Evolutionary conservation across 2,329 filamentous ascomycete genomes (phyloP), one percentile per base, ranked within the genome.

Genomic region (Fonsecaea nubica): DNA sequence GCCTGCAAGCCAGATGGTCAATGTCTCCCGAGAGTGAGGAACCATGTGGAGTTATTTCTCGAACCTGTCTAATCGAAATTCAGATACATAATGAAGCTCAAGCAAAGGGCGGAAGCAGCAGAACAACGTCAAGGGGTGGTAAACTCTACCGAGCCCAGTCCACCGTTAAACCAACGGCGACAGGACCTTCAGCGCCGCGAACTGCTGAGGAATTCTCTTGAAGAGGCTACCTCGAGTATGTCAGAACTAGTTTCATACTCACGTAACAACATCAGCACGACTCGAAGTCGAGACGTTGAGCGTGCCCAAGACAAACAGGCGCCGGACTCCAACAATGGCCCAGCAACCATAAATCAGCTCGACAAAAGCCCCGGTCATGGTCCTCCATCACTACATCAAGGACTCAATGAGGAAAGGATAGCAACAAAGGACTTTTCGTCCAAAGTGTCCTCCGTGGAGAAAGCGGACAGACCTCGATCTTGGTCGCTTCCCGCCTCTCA

Each of bases 1-100:
- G 42, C 42, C 42, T 9, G 42, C 42, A 21, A 48, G 42, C n/a
- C 42, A 48, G 42, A 48, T 48, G 42, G 42, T 48, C 42, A 48
- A 48, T 25, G 42, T 48, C 42, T 48, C 42, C 4, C 42, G 42
- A 48, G 42, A 48, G 42, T 48, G 10, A 48, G 42, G 2, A 21
- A 12, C 42, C 2, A n/a, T 48, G n/a, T 10, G 10, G 42, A 8
- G 42, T 48, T 48, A 18, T 48, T 18, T 48, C 18, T 25, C 42
- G n/a, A 21, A 13, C 42, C 42, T 21, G 8, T 48, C 42, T 48
- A 12, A 48, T 12, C 8, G 9, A 10, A 21, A 21, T 8, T 9
- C 10, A 48, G 42, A 12, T 48, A 48, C 42, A 48, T 48, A 10
- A 48, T 48, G n/a, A 48, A 48, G 42, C 42, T 48, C 42, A 48